phyloP scores from a whole-genome alignment of 2,329 filamentous ascomycete genomes.

The Cyclaneusma minus region DNA sequence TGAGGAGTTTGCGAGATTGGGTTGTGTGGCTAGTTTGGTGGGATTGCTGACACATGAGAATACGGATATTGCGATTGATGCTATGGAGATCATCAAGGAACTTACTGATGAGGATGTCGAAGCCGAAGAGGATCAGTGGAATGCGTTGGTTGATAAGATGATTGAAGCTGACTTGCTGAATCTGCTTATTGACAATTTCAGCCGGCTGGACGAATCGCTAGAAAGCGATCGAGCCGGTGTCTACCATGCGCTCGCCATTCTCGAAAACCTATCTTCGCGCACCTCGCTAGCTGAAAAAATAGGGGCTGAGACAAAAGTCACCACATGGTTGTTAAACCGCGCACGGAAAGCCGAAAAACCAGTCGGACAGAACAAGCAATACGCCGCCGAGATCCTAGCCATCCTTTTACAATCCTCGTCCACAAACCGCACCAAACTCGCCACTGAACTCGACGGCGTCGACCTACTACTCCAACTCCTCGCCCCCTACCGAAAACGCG shows the following conservation, averaged over 20 bases:
- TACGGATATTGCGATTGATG: constrained; percentile 86
- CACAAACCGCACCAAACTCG: constrained; percentile 47
- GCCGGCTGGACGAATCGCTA: constrained; percentile 60
- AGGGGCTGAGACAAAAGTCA: constrained; percentile 47
- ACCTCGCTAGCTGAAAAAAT: constrained; percentile 54
- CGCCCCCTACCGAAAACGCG: constrained; percentile 69
- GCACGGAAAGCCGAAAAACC: constrained; percentile 52
- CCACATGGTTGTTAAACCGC: constrained; percentile 65
- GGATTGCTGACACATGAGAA: constrained; percentile 85
- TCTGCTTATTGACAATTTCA: constrained; percentile 62
- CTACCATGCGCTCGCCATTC: constrained; percentile 67
- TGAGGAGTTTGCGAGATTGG: constrained; percentile 60
- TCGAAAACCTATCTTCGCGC: constrained; percentile 76
- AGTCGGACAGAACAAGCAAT: constrained; percentile 86
- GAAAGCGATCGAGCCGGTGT: constrained; percentile 69
- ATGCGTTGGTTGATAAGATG: constrained; percentile 51
- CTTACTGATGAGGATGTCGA: constrained; percentile 86
- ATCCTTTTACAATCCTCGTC: constrained; percentile 69
- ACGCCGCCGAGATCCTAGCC: constrained; percentile 79
- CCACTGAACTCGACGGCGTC: constrained; percentile 46
- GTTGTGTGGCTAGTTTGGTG: constrained; percentile 59
- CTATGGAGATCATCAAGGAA: constrained; percentile 78
- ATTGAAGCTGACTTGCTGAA: constrained; percentile 57
- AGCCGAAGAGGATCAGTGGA: constrained; percentile 69
- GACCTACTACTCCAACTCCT: constrained; percentile 72